Percentiles rank a stretch among this genome's conserved stretches.
These are phyloP conservation scores for Pythium guiyangense DNA, from an alignment of 352 stramenopile genomes.

Conservation along the genomic window DNA sequence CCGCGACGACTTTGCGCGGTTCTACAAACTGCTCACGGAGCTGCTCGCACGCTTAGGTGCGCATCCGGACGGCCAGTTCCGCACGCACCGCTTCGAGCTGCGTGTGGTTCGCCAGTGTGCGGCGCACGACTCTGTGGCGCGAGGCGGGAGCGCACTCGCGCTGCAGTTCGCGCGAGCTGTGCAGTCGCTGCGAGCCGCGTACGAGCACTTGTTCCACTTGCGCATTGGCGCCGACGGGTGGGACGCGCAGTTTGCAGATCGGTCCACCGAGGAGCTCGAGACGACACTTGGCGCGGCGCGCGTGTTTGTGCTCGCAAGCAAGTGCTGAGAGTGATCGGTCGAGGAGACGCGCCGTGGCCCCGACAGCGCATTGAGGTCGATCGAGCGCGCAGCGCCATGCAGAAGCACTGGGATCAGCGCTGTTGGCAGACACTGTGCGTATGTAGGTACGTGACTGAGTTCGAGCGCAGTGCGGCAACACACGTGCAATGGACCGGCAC, in stretches of 20 bases:
- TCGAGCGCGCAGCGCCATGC: too few relatives aligned
- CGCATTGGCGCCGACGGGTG: conserved; percentile 5
- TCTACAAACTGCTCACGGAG: conserved; percentile 6
- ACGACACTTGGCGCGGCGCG: conserved; percentile 3
- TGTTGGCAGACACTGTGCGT: too few relatives aligned
- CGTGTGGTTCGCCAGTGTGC: conserved; percentile 6
- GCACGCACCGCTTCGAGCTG: conserved; percentile 8
- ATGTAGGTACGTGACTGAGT: too few relatives aligned
- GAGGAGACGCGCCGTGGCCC: too few relatives aligned
- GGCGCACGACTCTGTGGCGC: conserved; percentile 3
- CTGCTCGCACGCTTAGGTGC: conserved; percentile 6
- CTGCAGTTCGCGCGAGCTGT: not conserved
- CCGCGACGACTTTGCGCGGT: conserved; percentile 5
- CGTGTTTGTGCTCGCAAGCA: conserved; percentile 6
- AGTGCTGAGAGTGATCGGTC: too few relatives aligned
- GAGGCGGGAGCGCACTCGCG: not conserved
- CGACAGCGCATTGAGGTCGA: too few relatives aligned
- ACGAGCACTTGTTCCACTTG: conserved; percentile 2
- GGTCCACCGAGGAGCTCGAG: conserved; percentile 1
- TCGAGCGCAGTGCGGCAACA: too few relatives aligned
- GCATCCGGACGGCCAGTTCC: not conserved
- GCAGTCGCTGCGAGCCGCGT: not conserved
- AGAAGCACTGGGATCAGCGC: too few relatives aligned
- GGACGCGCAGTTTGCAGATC: conserved; percentile 4
- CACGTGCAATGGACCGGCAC: too few relatives aligned